Evolutionary conservation across 2,329 filamentous ascomycete species (phyloP), one percentile per base, ranked within the genome.

Genomic region (Teratosphaeria gauchensis): DNA sequence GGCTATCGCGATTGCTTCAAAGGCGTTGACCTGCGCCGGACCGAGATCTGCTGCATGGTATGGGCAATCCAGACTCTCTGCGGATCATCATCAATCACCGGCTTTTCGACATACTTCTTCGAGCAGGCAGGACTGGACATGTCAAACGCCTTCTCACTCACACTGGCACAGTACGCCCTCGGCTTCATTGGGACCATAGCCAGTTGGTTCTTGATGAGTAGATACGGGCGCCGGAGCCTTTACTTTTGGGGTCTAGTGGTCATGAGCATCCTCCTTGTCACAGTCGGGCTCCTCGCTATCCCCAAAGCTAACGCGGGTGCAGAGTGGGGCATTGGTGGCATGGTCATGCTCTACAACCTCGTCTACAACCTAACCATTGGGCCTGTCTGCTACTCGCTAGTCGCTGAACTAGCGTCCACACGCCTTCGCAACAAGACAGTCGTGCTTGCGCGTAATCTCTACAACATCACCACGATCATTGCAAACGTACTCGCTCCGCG

Each of bases 1-100:
- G 72, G 65, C 0, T 83, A 82, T 64, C 61, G 62, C 14, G 79
- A 83, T 65, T 80, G 79, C 65, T 84, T 84, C 73, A 75, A 72
- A 38, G 78, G 79, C 5, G 64, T 76, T 32, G 78, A 84, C 63
- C 71, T 79, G 60, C 73, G 76, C 1, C 72, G 76, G 1, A 77
- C 75, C 3, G 75, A 77, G 59, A 75, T 77, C 28, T 70, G 70
- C 14, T 74, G 68, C 62, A 64, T 71, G 35, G 66, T 66, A 21
- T 77, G 71, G 71, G 61, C 68, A 3, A 66, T 69, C 2, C 74
- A 76, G 62, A 66, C 62, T 16, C 61, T 74, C 0, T 71, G 67
- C 52, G 66, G 65, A 1, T 69, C 71, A 1, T 62, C 64, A 0
- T 63, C 65, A 2, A 61, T 76, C 31, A 71, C 71, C 61, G 70